Evolutionary conservation across 768 basidiomycete genomes (phyloP).

Genomic region (Lactarius vividus): DNA sequence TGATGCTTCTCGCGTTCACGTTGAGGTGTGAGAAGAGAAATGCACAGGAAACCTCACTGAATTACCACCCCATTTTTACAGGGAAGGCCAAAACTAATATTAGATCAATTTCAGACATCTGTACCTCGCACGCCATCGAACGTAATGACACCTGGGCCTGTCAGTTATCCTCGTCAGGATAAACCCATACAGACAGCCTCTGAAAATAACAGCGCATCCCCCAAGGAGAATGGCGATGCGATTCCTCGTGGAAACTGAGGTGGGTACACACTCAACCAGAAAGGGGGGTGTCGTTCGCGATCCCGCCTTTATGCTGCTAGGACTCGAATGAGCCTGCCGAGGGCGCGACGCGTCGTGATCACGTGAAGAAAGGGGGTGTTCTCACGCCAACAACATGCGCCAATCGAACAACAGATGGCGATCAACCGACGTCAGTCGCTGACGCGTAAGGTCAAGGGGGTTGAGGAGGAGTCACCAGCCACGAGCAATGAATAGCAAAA

Average conservation of each 20-base stretch:
- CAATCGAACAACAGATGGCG: neutral
- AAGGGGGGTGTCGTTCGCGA: neutral
- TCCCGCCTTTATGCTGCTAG: too few species aligned
- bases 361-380: neutral
- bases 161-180: neutral
- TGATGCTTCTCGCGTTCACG: neutral
- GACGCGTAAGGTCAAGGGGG: too few species aligned
- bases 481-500: neutral
- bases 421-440: neutral
- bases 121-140: neutral
- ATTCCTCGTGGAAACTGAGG: neutral
- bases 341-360: neutral
- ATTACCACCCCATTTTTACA: neutral
- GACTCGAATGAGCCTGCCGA: too few species aligned
- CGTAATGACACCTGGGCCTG: neutral
- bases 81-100: neutral
- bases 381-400: neutral
- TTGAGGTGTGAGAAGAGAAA: neutral
- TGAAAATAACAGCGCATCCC: too few species aligned
- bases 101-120: neutral
- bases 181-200: neutral
- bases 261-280: neutral
- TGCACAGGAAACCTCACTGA: neutral
- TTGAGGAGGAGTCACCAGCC: neutral
- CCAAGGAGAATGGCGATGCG: neutral